These are phyloP conservation scores for Penicillium canariense DNA, from an alignment of 495 filamentous ascomycete species.

Conservation along the genomic window DNA sequence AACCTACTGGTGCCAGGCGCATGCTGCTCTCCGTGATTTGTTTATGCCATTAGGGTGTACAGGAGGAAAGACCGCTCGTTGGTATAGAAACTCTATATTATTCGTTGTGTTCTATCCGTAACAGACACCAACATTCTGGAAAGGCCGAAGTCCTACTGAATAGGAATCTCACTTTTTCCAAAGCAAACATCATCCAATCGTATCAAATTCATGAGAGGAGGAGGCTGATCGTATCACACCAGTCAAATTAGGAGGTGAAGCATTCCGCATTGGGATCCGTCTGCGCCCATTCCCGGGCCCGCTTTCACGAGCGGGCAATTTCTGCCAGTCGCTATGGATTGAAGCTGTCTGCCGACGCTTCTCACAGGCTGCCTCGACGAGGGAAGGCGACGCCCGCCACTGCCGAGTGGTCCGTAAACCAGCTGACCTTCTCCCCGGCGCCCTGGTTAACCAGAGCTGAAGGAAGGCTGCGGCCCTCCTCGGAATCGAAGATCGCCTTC, in stretches of 20 bases:
- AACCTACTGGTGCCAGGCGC: no score
- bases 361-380: conserved; percentile 55
- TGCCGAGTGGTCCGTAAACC: conserved; percentile 87
- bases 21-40: no score
- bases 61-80: no score
- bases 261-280: not conserved
- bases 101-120: conserved; percentile 3
- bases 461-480: conserved; percentile 72
- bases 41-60: no score
- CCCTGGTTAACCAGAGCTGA: conserved; percentile 83
- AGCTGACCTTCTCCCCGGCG: conserved; percentile 81
- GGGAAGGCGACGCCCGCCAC: conserved; percentile 82
- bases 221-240: no score
- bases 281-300: not conserved
- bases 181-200: not conserved
- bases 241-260: not conserved
- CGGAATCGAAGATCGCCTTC: conserved; percentile 83
- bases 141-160: not conserved
- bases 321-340: not conserved
- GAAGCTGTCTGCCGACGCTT: no score
- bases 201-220: not conserved
- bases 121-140: not conserved
- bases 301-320: not conserved
- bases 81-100: conserved; percentile 4
- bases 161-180: conserved; percentile 1